Evolutionary conservation across 169 alveolate species (phyloP), one percentile per base, ranked within the genome.

Genomic region (Plasmodium inui): DNA sequence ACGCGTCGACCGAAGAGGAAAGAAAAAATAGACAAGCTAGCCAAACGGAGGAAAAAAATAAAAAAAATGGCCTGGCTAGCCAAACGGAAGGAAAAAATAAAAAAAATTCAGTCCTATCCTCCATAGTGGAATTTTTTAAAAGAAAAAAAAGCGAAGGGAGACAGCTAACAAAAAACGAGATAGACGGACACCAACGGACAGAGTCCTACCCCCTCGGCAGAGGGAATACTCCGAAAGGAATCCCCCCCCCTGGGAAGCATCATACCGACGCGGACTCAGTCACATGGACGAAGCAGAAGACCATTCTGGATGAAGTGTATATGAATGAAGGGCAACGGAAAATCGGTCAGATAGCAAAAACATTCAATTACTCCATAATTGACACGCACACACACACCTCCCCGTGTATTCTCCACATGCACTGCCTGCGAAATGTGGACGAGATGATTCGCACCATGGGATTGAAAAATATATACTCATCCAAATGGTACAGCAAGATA

Each of bases 331-430:
- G 57, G 14, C 22, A 7, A 34, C 57, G 93, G 70, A 86, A 86
- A 78, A 86, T 86, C 37, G 84, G 93, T 19, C 88, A 86, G 80
- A 86, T 86, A 22, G 93, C 74, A 86, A 86, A 86, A 55, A 86
- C 93, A 30, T 86, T 86, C 70, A 86, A 86, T 30, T 86, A 86
- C 61, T 86, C 93, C 10, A 76, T 86, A 26, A 50, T 86, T 86
- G 93, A 86, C 41, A 74, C 82, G 61, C 53, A 86, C 6, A 86
- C 93, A 32, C 86, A 74, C 70, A 74, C 93, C 22, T 86, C 93
- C 0, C 93, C 93, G 26, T 86, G 93, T n/a, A 46, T 86, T 28
- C 93, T 86, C 67, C 93, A 86, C 67, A 86, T 86, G 57, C 93
- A 86, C 79, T 86, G 93, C 44, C 79, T 86, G 10, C 79, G 93